A percentile compares a stretch with the other conserved stretches of the same genome.
Conservation (phyloP, 495 filamentous ascomycete genomes). For the Xylaria venustula region DNA sequence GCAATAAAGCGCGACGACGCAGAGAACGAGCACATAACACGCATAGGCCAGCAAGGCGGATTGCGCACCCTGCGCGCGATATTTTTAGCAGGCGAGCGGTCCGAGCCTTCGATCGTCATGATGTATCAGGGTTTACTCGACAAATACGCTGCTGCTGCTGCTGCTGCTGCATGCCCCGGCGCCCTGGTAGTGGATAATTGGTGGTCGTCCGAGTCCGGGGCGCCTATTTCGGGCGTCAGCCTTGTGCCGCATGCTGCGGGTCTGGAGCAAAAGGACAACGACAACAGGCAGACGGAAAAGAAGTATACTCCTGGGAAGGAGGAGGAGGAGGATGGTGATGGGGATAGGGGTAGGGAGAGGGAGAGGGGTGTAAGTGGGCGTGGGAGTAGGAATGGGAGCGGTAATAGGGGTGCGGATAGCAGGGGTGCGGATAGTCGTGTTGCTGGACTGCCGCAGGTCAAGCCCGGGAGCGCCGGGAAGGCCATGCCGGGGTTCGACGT, state of each 20-base stretch:
- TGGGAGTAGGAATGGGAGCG: no score
- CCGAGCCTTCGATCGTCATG: conserved; percentile 80
- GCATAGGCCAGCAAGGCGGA: conserved; percentile 62
- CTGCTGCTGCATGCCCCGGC: no score
- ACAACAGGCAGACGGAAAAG: no score
- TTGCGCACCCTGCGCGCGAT: conserved; percentile 66
- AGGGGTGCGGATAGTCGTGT: no score
- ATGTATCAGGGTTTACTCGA: conserved; percentile 72
- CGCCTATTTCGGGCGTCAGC: conserved; percentile 81
- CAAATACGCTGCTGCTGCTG: conserved; percentile 63
- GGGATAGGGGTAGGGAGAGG: no score
- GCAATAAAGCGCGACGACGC: conserved; percentile 87
- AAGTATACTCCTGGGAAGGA: no score
- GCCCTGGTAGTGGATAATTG: conserved; percentile 86
- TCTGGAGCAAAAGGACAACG: conserved; percentile 32
- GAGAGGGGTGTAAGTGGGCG: no score
- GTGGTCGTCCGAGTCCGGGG: conserved; percentile 94
- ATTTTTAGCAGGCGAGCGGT: conserved; percentile 87
- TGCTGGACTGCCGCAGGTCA: conserved; percentile 48
- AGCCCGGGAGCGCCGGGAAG: conserved; percentile 84
- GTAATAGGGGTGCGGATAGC: no score
- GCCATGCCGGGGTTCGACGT: conserved; percentile 91
- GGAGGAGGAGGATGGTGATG: no score
- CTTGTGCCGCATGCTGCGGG: conserved; percentile 56
- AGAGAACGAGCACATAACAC: conserved; percentile 60